Evolutionary conservation across 495 filamentous ascomycete species (phyloP).

Genomic region (Aeminium ludgeri): DNA sequence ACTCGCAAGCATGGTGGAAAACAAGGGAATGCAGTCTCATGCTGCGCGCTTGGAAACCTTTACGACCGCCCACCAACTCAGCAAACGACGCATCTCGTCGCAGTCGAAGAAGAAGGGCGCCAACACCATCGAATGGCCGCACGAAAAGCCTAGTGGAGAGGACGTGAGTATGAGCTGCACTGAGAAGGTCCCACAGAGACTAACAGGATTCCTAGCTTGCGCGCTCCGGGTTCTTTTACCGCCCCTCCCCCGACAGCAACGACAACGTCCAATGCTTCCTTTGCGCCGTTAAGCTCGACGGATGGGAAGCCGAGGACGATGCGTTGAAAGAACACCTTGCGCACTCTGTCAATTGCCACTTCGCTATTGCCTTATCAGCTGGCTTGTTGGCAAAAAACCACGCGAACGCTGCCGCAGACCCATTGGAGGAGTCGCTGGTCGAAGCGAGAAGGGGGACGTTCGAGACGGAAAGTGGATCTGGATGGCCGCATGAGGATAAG

Average conservation of each 20-base stretch:
- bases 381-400: constrained; percentile 51
- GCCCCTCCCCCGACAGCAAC: constrained; percentile 50
- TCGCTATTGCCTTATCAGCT: constrained; percentile 57
- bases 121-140: constrained; percentile 58
- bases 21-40: constrained; percentile 32
- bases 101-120: constrained; percentile 26
- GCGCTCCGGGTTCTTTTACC: constrained; percentile 76
- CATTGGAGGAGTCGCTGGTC: constrained; percentile 46
- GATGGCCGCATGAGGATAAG: constrained; percentile 81
- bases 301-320: constrained; percentile 75
- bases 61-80: constrained; percentile 37
- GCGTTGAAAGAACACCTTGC: constrained; percentile 71
- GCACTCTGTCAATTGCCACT: constrained; percentile 65
- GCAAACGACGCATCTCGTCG: constrained; percentile 47
- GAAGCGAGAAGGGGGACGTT: constrained; percentile 73
- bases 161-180: constrained; percentile 34
- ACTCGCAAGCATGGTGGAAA: too few relatives aligned
- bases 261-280: constrained; percentile 86
- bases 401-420: constrained; percentile 40
- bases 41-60: constrained; percentile 65
- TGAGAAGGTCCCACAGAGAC: neutral
- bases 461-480: constrained; percentile 29
- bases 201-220: constrained; percentile 44
- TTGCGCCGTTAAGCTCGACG: constrained; percentile 61
- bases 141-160: constrained; percentile 45